These are phyloP conservation scores for Mycena sanguinolenta DNA, from an alignment of 768 basidiomycete species.

Conservation along the genomic window DNA sequence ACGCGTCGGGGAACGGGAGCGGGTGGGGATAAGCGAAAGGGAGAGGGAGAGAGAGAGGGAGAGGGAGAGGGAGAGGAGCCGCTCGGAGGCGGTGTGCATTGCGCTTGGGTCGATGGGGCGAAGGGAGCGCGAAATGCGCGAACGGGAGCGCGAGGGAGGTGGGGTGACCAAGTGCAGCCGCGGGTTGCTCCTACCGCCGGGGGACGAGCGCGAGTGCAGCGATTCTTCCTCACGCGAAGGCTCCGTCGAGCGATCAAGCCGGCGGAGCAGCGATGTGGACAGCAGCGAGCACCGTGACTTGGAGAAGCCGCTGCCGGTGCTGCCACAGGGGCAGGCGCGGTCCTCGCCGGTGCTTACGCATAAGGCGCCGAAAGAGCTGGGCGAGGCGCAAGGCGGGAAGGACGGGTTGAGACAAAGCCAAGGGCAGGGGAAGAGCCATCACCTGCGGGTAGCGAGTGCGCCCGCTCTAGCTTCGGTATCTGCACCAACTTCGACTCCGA, in stretches of 20 bases:
- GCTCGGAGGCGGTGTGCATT: constrained; percentile 35
- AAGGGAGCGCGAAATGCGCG: constrained; percentile 27
- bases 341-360: constrained; percentile 31
- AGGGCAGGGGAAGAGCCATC: neutral
- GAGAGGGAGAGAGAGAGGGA: neutral
- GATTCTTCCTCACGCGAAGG: constrained; percentile 17
- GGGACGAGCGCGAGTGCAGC: constrained; percentile 22
- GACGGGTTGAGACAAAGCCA: no score
- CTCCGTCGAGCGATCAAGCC: neutral
- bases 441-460: constrained; percentile 16
- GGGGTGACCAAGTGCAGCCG: constrained; percentile 24
- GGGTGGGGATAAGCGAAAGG: constrained; percentile 7
- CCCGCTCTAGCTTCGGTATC: no score
- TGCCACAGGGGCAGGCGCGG: constrained; percentile 29
- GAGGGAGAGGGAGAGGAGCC: constrained; percentile 21
- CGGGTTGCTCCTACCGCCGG: constrained; percentile 31
- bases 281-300: neutral
- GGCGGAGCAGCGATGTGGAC: neutral
- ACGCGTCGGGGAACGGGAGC: neutral
- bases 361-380: neutral
- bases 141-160: neutral
- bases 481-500: no score
- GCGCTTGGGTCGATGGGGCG: constrained; percentile 31
- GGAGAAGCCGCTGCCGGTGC: constrained; percentile 28
- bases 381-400: no score